Conservation (phyloP, 495 filamentous ascomycete genomes). For the Xylaria nigripes region DNA sequence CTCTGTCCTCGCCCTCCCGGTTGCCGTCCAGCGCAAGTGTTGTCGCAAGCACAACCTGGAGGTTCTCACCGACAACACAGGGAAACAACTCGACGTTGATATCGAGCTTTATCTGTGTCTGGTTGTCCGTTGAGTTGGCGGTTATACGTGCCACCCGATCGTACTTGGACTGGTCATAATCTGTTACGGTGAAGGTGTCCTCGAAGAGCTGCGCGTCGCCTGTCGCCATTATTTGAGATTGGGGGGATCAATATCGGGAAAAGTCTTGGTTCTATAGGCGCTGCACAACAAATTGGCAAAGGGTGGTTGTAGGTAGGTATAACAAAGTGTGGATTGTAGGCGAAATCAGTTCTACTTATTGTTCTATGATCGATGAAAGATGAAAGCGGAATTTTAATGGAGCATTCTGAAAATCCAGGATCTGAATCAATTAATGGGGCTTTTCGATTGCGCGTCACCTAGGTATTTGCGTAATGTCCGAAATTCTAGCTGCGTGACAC, state of each 20-base stretch:
- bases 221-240: constrained; percentile 32
- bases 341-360: too few relatives aligned
- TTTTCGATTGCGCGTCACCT: too few relatives aligned
- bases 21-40: constrained; percentile 78
- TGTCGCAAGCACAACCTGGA: constrained; percentile 73
- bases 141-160: constrained; percentile 82
- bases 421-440: too few relatives aligned
- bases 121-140: constrained; percentile 59
- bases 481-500: too few relatives aligned
- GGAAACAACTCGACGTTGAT: constrained; percentile 92
- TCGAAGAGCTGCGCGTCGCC: constrained; percentile 87
- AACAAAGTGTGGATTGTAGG: too few relatives aligned
- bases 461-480: too few relatives aligned
- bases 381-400: too few relatives aligned
- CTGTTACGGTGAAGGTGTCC: constrained; percentile 77
- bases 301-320: constrained; percentile 24
- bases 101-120: constrained; percentile 74
- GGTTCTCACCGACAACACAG: constrained; percentile 56
- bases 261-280: not conserved
- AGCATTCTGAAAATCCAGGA: too few relatives aligned
- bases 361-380: too few relatives aligned
- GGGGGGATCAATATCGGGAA: not conserved
- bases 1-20: constrained; percentile 49
- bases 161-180: constrained; percentile 75
- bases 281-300: too few relatives aligned